A percentile compares a stretch with the other conserved stretches of the same genome.
Conservation (phyloP, 306 rosid genomes). For the Inga laurina region DNA sequence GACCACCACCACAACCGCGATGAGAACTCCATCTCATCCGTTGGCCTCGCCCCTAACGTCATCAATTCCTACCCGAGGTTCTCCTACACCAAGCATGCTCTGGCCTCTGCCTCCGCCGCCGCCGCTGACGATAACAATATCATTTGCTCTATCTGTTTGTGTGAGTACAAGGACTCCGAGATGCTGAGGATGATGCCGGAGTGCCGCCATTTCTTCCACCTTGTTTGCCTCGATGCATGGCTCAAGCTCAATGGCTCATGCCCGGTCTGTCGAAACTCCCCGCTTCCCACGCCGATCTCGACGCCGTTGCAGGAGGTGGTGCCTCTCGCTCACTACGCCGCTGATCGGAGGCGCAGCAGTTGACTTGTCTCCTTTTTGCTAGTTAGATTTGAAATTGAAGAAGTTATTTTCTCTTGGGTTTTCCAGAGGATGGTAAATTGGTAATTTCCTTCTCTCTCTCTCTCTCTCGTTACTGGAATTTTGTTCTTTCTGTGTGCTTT, state of each 20-base stretch:
- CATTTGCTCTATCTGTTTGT: constrained; percentile 80
- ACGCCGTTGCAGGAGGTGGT: constrained; percentile 92
- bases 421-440: neutral
- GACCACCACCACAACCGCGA: constrained; percentile 50
- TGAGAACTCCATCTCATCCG: constrained; percentile 32
- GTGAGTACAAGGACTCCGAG: constrained; percentile 82
- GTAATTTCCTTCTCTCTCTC: neutral
- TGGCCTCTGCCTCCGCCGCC: neutral
- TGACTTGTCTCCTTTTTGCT: constrained; percentile 25
- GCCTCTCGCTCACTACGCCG: constrained; percentile 75
- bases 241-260: constrained; percentile 90
- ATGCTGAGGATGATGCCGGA: constrained; percentile 98
- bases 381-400: neutral
- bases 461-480: neutral
- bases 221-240: constrained; percentile 87
- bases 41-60: constrained; percentile 63
- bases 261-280: constrained; percentile 94
- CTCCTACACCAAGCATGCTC: constrained; percentile 36
- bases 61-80: constrained; percentile 86
- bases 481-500: neutral
- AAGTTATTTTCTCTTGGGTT: neutral
- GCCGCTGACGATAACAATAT: constrained; percentile 16
- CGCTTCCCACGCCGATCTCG: constrained; percentile 74
- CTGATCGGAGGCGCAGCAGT: constrained; percentile 64
- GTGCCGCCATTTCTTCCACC: constrained; percentile 81